A percentile compares a stretch with the other conserved stretches of the same genome.
Conservation (phyloP, 2,329 filamentous ascomycete species). For the Colletotrichum falcatum region DNA sequence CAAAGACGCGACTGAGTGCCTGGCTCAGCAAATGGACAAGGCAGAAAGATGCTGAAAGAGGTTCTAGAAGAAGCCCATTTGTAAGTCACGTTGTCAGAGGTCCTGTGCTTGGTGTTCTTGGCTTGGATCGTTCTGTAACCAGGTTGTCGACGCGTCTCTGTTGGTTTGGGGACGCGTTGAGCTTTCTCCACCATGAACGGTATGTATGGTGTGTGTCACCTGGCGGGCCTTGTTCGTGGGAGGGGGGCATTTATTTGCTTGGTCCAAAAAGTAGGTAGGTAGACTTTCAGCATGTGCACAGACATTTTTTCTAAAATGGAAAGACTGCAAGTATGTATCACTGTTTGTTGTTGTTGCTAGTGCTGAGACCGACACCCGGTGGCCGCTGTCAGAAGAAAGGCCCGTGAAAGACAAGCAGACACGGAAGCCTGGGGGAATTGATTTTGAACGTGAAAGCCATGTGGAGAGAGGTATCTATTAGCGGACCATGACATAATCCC, state of each 20-base stretch:
- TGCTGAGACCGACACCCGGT: background rate
- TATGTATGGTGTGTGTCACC: background rate
- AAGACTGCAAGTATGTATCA: background rate
- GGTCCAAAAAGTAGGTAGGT: background rate
- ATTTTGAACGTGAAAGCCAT: constrained; percentile 5
- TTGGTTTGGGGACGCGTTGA: constrained; percentile 24
- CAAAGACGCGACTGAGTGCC: background rate
- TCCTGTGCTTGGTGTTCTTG: background rate
- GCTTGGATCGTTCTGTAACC: background rate
- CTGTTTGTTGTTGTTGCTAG: background rate
- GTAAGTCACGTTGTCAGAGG: background rate
- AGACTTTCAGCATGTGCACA: background rate
- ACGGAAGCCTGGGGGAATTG: background rate
- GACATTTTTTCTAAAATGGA: background rate
- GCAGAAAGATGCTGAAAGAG: background rate
- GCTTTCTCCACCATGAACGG: background rate
- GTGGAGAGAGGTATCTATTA: constrained; percentile 15
- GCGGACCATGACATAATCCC: constrained; percentile 32
- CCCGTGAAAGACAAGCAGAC: background rate
- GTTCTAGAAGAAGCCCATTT: background rate
- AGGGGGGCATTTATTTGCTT: constrained; percentile 25
- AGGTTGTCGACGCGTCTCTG: constrained; percentile 15
- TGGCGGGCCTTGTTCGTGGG: background rate
- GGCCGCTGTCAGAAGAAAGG: constrained; percentile 4
- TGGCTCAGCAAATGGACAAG: background rate